Evolutionary conservation across 306 rosid species (phyloP), one percentile per base, ranked within the genome.

Genomic region (Acacia crassicarpa): DNA sequence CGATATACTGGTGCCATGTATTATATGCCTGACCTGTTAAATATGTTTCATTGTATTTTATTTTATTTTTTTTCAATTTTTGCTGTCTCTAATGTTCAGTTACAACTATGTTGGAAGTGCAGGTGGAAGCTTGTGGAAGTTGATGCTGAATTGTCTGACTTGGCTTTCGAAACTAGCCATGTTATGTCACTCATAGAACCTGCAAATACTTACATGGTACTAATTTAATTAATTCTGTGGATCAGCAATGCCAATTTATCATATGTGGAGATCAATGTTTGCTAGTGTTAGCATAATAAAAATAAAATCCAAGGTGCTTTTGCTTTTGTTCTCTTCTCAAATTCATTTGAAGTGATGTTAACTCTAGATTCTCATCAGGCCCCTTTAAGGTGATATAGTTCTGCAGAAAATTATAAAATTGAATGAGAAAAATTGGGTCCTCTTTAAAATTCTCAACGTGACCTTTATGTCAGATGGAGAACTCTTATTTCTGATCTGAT

Each of bases 191-290:
- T 93, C 69, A 91, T 95, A 81, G 91, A 86, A 82, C 99, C 99
- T 83, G 91, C 98, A 61, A 92, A 82, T 86, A 93, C 99, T 62
- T 95, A 90, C 91, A 95, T 95, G 99, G 99, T 95, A 91, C 77
- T 48, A 45, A 35, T 72, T 14, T 14, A 45, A 46, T 83, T 51
- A 45, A 46, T 83, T 33, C 33, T 79, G 63, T 67, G 51, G 63
- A 32, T 32, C 80, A 40, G 61, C 70, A 73, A 44, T 44, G 41
- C 41, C 41, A 38, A 43, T 77, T 63, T 63, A 70, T 56, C 17
- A 9, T 76, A 58, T 75, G 59, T 20, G 27, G 23, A 54, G 12
- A 54, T n/a, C n/a, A 72, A 67, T 40, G 20, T 58, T 49, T 67
- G 35, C 16, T 59, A 68, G 5, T 62, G 41, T 79, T 69, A 32